Base-by-base conservation (phyloP, 805 yeast species). In the Candida germanica region DNA sequence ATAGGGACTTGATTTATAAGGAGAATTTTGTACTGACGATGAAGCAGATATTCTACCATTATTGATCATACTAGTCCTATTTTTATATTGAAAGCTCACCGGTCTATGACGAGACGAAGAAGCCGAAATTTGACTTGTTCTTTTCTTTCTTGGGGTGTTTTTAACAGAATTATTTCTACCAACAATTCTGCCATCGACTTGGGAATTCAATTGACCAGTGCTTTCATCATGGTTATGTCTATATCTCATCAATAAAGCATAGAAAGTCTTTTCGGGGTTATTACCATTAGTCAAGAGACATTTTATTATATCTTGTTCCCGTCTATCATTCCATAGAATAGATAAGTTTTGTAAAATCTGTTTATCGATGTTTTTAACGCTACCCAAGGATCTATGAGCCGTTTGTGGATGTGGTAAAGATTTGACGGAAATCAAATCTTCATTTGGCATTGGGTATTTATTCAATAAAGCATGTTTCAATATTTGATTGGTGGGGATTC, bases 401-500 rank as follows among this genome's bases (percentile, higher is more conserved):
- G 77, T 69, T 43, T 66, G 67, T 6, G 80, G 79, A 43, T 76
- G 75, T 2, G 82, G 82, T 42, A 77, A 64, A 26, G 69, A 62
- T 39, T 59, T 62, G 22, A 64, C 71, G 62, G 56, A 62, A 43
- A 53, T 70, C 38, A 67, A 61, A 47, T 69, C 74, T 48, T 67
- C 67, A 39, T 64, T 61, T 8, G 69, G 64, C 35, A 66, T 65
- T 5, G 79, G 78, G 47, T 76, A 75, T 53, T 75, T 76, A 31
- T 43, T 47, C 35, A 79, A 53, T 38, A 81, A 66, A 8, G 79
- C 77, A 58, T 81, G 87, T 26, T 58, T 50, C 31, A 85, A 63
- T 15, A 88, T 82, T 33, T 75, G 73, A 16, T 73, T 74, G 5
- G 93, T 86, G 31, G 77, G 68, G 23, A 87, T 74, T 62, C 97